A percentile compares a stretch with the other conserved stretches of the same genome.
Conservation (phyloP, 768 basidiomycete genomes). For the Amanita inopinata region DNA sequence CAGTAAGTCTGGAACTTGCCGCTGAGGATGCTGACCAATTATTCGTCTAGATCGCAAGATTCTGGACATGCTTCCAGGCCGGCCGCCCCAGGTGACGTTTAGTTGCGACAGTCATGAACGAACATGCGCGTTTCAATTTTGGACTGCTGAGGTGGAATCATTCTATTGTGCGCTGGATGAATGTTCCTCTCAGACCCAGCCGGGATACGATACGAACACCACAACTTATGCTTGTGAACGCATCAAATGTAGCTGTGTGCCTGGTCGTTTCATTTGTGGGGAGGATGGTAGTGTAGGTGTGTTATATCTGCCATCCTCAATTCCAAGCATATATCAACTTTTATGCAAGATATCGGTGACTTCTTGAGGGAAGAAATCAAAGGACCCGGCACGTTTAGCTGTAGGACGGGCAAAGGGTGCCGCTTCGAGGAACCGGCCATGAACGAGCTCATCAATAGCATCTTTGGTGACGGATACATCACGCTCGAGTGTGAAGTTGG, state of each 20-base stretch:
- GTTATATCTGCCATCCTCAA: conserved; percentile 18
- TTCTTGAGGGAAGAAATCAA: conserved; percentile 85
- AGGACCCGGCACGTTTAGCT: conserved; percentile 84
- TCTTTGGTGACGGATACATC: conserved; percentile 90
- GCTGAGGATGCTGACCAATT: not conserved
- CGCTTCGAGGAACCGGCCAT: conserved; percentile 93
- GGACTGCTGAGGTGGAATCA: conserved; percentile 90
- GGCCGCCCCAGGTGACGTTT: conserved; percentile 95
- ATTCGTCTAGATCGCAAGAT: conserved; percentile 78
- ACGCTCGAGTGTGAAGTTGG: conserved; percentile 81
- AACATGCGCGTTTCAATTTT: conserved; percentile 94
- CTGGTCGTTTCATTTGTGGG: conserved; percentile 89
- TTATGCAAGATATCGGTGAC: conserved; percentile 73
- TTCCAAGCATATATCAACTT: not conserved
- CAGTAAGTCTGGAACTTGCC: conserved; percentile 42
- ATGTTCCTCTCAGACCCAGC: conserved; percentile 41
- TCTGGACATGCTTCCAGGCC: conserved; percentile 78
- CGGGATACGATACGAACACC: conserved; percentile 55
- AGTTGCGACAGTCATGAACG: conserved; percentile 59
- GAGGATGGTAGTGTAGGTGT: conserved; percentile 88
- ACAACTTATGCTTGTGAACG: conserved; percentile 76
- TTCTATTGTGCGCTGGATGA: conserved; percentile 86
- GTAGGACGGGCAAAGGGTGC: conserved; percentile 63
- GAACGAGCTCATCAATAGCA: conserved; percentile 88
- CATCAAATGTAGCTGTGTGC: conserved; percentile 89